These are phyloP conservation scores for Yueomyces sinensis DNA, from an alignment of 805 yeast genomes.

Conservation along the genomic window DNA sequence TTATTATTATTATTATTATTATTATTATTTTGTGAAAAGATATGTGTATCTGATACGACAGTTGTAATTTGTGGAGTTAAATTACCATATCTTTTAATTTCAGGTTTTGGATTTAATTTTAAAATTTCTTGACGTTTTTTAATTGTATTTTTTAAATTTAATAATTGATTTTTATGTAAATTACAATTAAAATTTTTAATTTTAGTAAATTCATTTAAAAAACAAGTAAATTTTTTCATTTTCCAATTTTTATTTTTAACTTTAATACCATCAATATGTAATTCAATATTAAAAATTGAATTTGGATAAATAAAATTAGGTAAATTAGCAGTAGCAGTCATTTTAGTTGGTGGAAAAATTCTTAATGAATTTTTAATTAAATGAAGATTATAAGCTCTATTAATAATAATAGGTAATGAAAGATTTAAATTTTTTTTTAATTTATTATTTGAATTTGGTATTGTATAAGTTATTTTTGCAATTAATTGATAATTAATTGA, in stretches of 20 bases:
- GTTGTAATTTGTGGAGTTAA: constrained; percentile 27
- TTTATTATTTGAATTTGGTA: constrained; percentile 9
- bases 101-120: constrained; percentile 15
- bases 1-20: constrained; percentile 1
- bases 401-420: constrained; percentile 38
- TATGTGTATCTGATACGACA: constrained; percentile 18
- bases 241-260: constrained; percentile 65
- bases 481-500: constrained; percentile 60
- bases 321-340: constrained; percentile 72
- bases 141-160: constrained; percentile 14
- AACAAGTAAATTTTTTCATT: constrained; percentile 81
- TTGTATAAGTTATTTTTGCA: constrained; percentile 41
- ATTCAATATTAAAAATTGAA: constrained; percentile 71
- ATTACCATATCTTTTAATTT: constrained; percentile 26
- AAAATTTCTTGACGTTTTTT: constrained; percentile 28
- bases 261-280: constrained; percentile 62
- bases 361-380: constrained; percentile 70
- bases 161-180: constrained; percentile 39
- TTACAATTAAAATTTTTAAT: constrained; percentile 46
- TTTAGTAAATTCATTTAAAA: constrained; percentile 71
- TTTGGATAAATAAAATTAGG: constrained; percentile 87
- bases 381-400: neutral
- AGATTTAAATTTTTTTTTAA: constrained; percentile 23
- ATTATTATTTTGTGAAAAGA: neutral
- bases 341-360: constrained; percentile 90